Base-by-base conservation (phyloP, 805 yeast genomes). In the Kodamaea laetipori region DNA sequence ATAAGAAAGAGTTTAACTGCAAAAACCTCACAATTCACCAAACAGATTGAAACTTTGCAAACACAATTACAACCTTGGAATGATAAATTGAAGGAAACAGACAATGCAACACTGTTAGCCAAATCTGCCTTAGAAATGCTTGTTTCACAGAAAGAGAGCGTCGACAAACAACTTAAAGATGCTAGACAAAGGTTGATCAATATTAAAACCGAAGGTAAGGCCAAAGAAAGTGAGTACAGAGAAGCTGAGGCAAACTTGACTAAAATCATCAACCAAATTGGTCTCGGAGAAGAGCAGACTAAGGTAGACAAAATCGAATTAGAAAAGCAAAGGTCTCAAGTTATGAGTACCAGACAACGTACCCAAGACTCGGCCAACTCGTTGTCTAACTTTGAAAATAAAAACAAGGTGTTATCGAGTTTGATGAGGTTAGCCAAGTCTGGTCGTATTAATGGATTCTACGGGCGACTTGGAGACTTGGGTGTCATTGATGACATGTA, bases 391-490 rank as follows among this genome's bases (percentile, higher is more conserved):
- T 67, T 70, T 11, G 83, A 85, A 53, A 84, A 86, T 47, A 88
- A 84, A 55, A 86, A 78, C 53, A 78, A 81, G 46, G 95, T 94
- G 4, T 69, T 90, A 13, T 59, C 81, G 0, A 85, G 90, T 11
- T 72, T 94, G 44, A 68, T 73, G 45, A 77, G 84, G 49, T 66
- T 94, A 28, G 84, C 84, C 45, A 81, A 82, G 43, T 76, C 94
- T 3, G 97, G 97, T 4, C 75, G 96, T 54, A 77, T 95, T 17
- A 68, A 69, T 5, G 99, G 98, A 0, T 87, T 92, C 53, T 75
- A 87, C 59, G 99, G 98, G 0, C 73, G 97, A 49, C 67, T 94
- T 11, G 99, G 99, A 12, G 95, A 89, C 53, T 68, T 94, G 35
- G 99, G 97, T n/a, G 75, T 77, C 2, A 94, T 94, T 50, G 96